Percentiles rank a stretch among this genome's conserved stretches.
These are phyloP conservation scores for Globisporangium radiosum DNA, from an alignment of 352 stramenopile genomes.

Conservation along the genomic window DNA sequence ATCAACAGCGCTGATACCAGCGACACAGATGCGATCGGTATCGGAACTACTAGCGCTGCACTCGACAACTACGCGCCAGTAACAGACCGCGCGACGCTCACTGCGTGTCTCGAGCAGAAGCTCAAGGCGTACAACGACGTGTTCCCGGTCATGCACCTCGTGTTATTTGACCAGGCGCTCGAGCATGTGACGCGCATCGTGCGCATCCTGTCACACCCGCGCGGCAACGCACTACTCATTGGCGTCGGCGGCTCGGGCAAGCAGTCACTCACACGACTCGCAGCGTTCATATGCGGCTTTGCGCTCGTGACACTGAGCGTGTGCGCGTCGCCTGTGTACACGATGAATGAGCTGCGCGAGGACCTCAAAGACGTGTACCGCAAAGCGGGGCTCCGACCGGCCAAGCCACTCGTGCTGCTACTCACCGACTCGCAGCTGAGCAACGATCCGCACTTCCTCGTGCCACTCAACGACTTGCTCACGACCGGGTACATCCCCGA, in stretches of 20 bases:
- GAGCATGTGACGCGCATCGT: slow-evolving; percentile 87
- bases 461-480: slow-evolving; percentile 85
- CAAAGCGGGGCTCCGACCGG: slow-evolving; percentile 79
- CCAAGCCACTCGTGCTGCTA: slow-evolving; percentile 82
- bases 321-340: slow-evolving; percentile 51
- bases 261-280: slow-evolving; percentile 86
- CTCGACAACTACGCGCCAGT: slow-evolving; percentile 41
- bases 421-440: slow-evolving; percentile 86
- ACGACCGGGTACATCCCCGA: slow-evolving; percentile 70
- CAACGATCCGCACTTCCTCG: slow-evolving; percentile 73
- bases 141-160: slow-evolving; percentile 90
- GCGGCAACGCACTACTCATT: slow-evolving; percentile 82
- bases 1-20: slow-evolving; percentile 4
- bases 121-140: slow-evolving; percentile 89
- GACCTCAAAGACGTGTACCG: slow-evolving; percentile 88
- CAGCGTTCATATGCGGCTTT: slow-evolving; percentile 84
- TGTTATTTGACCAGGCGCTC: slow-evolving; percentile 90
- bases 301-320: slow-evolving; percentile 58
- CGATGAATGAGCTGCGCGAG: slow-evolving; percentile 76
- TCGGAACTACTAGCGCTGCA: background rate
- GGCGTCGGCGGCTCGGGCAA: slow-evolving; percentile 84
- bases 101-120: slow-evolving; percentile 46
- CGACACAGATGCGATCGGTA: background rate
- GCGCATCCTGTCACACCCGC: slow-evolving; percentile 67
- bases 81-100: slow-evolving; percentile 45